These are phyloP conservation scores for Beauveria medogensis DNA, from an alignment of 2,329 filamentous ascomycete genomes.

Conservation along the genomic window DNA sequence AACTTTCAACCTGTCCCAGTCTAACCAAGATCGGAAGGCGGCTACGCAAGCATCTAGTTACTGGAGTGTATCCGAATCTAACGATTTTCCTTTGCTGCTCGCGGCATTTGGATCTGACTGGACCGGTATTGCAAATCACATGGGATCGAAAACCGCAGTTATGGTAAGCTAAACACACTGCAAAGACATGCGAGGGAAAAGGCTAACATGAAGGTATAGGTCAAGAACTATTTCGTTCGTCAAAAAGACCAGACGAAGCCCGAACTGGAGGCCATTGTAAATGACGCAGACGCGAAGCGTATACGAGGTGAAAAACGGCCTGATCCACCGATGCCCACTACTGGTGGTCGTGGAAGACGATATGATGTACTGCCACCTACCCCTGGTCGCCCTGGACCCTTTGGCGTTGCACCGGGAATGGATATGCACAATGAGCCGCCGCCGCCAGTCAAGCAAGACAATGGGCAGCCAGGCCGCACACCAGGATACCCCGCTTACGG, in stretches of 20 bases:
- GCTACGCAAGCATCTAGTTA: conserved; percentile 65
- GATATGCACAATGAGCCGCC: conserved; percentile 39
- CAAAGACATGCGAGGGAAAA: neutral
- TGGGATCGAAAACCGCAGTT: conserved; percentile 78
- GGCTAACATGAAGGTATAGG: neutral
- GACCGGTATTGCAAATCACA: conserved; percentile 64
- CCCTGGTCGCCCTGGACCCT: conserved; percentile 26
- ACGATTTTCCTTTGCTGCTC: conserved; percentile 66
- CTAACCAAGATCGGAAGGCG: conserved; percentile 41
- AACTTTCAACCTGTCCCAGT: conserved; percentile 42
- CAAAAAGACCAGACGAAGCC: conserved; percentile 51
- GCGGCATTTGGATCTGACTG: conserved; percentile 74
- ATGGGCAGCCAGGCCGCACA: conserved; percentile 23
- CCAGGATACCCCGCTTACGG: conserved; percentile 36
- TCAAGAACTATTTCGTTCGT: conserved; percentile 58
- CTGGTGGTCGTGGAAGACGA: conserved; percentile 43
- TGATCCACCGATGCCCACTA: conserved; percentile 49
- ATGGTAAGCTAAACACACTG: conserved; percentile 47
- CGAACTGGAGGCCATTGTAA: conserved; percentile 53
- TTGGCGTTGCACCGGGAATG: conserved; percentile 37
- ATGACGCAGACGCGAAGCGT: conserved; percentile 51
- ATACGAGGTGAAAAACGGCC: conserved; percentile 50
- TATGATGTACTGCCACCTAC: conserved; percentile 31
- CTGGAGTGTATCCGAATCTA: conserved; percentile 77
- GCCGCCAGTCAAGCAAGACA: conserved; percentile 34